Conservation (phyloP, 441 rosid genomes). For the Daphne laureola region DNA sequence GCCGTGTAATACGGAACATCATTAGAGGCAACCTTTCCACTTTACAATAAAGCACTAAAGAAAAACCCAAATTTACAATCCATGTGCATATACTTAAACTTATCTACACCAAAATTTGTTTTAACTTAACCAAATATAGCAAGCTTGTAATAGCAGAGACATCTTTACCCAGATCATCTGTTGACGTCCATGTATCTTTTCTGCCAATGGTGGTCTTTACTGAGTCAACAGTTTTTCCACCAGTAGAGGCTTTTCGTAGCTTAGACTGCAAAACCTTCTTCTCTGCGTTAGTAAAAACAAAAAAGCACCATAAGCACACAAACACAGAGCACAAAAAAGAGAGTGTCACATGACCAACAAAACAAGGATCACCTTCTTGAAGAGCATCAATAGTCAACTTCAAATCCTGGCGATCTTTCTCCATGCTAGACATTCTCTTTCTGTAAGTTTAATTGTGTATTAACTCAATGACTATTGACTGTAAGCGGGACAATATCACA, state of each 20-base stretch:
- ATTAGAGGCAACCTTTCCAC: no score
- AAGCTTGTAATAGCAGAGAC: not conserved
- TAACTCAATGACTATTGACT: no score
- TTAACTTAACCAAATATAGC: no score
- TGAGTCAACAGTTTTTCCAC: conserved; percentile 42
- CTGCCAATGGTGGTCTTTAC: conserved; percentile 29
- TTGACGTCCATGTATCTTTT: conserved; percentile 71
- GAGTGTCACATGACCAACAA: not conserved
- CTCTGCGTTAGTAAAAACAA: conserved; percentile 42
- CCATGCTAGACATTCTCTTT: conserved; percentile 78
- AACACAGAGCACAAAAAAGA: conserved; percentile 1
- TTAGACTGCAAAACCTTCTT: conserved; percentile 86
- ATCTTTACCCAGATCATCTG: conserved; percentile 72
- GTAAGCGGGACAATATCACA: no score
- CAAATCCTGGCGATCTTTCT: conserved; percentile 85
- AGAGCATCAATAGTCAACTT: conserved; percentile 81
- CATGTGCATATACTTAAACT: no score
- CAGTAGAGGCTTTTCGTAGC: conserved; percentile 60
- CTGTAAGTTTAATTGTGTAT: conserved; percentile 31
- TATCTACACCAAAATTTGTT: no score
- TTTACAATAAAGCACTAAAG: no score
- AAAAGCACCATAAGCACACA: conserved; percentile 9
- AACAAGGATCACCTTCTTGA: conserved; percentile 63
- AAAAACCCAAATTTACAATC: no score
- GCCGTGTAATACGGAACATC: no score